These are phyloP conservation scores for Calonectria pteridis DNA, from an alignment of 2,329 filamentous ascomycete species.

Conservation along the genomic window DNA sequence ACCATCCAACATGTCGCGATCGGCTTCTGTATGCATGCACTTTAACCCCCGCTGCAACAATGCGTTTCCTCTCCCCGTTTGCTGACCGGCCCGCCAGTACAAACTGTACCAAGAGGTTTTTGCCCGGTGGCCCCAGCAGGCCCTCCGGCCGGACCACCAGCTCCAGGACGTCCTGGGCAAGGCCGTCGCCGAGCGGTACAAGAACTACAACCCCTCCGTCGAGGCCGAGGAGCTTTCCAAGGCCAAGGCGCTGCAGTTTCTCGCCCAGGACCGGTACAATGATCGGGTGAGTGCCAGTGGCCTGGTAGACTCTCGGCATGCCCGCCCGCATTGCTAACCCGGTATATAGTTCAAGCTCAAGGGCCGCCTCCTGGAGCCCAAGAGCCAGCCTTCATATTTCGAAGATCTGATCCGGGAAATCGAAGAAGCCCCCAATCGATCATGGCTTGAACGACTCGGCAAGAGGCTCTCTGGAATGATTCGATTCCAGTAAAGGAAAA, in stretches of 20 bases:
- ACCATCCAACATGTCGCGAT: constrained; percentile 50
- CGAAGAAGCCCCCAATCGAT: constrained; percentile 71
- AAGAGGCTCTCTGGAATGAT: constrained; percentile 72
- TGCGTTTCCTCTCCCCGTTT: background rate
- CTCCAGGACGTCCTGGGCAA: constrained; percentile 67
- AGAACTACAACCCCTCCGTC: constrained; percentile 47
- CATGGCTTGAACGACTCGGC: constrained; percentile 63
- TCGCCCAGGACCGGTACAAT: constrained; percentile 71
- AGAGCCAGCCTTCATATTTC: constrained; percentile 75
- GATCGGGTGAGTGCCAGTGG: constrained; percentile 59
- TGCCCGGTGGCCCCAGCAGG: constrained; percentile 73
- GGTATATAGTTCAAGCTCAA: constrained; percentile 53
- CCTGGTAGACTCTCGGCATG: background rate
- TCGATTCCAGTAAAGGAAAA: constrained; percentile 61
- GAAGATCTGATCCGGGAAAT: constrained; percentile 71
- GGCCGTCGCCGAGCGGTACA: constrained; percentile 51
- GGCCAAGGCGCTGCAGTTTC: constrained; percentile 69
- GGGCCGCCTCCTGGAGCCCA: constrained; percentile 67
- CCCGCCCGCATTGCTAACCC: constrained; percentile 22
- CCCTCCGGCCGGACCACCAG: constrained; percentile 72
- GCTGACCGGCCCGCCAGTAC: constrained; percentile 42
- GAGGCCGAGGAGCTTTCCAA: constrained; percentile 67
- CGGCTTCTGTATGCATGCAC: constrained; percentile 46
- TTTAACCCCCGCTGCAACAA: background rate
- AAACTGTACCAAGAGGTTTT: constrained; percentile 54